Evolutionary conservation across 2,329 filamentous ascomycete species (phyloP).

Genomic region (Botrytis aclada): DNA sequence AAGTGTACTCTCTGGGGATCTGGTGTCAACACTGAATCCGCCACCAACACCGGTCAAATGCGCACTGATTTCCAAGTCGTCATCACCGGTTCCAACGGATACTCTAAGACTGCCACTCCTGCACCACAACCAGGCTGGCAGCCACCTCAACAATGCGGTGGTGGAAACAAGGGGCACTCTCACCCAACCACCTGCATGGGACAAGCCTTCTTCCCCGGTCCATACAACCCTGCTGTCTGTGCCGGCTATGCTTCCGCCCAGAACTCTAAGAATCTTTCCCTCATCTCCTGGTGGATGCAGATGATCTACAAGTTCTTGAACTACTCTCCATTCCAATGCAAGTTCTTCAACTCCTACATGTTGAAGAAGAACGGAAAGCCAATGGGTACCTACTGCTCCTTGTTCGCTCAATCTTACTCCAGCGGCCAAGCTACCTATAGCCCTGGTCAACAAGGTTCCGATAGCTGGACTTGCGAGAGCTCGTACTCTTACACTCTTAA

Average conservation of each 20-base stretch:
- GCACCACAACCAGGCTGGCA: conserved; percentile 22
- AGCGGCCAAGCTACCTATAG: neutral
- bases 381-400: conserved; percentile 41
- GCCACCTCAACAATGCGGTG: conserved; percentile 22
- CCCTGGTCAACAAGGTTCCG: neutral
- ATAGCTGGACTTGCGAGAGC: conserved; percentile 8
- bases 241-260: conserved; percentile 23
- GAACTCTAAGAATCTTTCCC: conserved; percentile 21
- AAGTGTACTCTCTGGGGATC: conserved; percentile 40
- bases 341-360: conserved; percentile 42
- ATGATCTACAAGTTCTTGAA: conserved; percentile 1
- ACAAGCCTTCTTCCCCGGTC: conserved; percentile 27
- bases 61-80: conserved; percentile 40
- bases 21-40: conserved; percentile 30
- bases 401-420: conserved; percentile 35
- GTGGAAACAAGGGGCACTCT: conserved; percentile 21
- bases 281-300: conserved; percentile 7
- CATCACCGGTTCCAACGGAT: conserved; percentile 44
- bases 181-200: conserved; percentile 27
- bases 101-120: conserved; percentile 30
- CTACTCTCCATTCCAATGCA: conserved; percentile 25
- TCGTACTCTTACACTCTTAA: conserved; percentile 5
- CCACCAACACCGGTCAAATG: conserved; percentile 38
- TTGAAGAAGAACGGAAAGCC: conserved; percentile 40
- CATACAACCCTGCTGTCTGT: conserved; percentile 27